Base-by-base conservation (phyloP, 129 eudicot species). In the Escallonia rubra region DNA sequence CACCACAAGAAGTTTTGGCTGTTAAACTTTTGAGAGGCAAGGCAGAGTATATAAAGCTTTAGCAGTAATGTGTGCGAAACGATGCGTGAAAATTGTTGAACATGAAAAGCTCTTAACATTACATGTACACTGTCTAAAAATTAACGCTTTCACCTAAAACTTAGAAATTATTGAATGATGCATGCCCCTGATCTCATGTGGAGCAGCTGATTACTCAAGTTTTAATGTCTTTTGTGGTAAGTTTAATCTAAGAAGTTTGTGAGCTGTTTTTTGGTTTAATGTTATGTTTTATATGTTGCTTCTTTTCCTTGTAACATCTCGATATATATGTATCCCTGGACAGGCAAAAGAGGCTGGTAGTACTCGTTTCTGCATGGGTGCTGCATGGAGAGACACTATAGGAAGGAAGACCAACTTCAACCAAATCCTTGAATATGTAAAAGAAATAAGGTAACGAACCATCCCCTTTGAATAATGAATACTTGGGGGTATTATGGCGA, bases 341-440 rank as follows among this genome's bases (percentile, higher is more conserved):
- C 96, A 94, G 99, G 99, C 99, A 11, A 94, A 94, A 81, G 99
- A 87, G 56, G 97, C 90, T 66, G 87, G 87, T 14, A 82, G 87
- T 62, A 82, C 84, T 34, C 81, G 87, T 6, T 82, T 82, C 23
- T 82, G 87, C 64, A 82, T 82, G 84, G 87, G 87, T 74, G 87
- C 84, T 61, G 87, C 87, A 16, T 82, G 87, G 87, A 78, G 84
- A 63, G 87, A 82, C 54, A 82, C 87, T 4, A 73, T 78, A 40
- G 87, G 87, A 52, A 74, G 84, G 64, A 82, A 82, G 69, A 82
- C 87, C 59, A 82, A 82, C 78, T 78, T 82, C 73, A 82, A 74
- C 49, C 84, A 82, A 53, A 82, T 82, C 57, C 81, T 82, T 45
- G 87, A 74, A 3, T 82, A 78, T 68, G 87, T 82, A 13, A 82